These are phyloP conservation scores for Cryptosporidium ubiquitum DNA, from an alignment of 169 alveolate species.

Conservation along the genomic window DNA sequence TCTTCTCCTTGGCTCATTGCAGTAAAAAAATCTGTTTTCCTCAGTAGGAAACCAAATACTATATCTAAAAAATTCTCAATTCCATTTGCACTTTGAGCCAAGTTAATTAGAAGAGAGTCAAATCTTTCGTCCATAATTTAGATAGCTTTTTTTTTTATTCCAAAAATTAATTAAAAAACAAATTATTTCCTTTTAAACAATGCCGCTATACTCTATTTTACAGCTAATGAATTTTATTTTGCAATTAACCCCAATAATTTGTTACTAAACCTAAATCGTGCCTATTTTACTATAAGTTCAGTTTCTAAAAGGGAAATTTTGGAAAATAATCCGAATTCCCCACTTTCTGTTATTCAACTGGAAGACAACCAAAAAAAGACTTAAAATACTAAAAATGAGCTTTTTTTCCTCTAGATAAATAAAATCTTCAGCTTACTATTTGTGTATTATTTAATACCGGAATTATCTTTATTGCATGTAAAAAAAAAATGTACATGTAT, in stretches of 20 bases:
- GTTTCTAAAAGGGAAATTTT: neutral
- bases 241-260: neutral
- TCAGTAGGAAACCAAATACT: conserved; percentile 93
- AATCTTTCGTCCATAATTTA: conserved; percentile 78
- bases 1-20: conserved; percentile 82
- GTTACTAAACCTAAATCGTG: neutral
- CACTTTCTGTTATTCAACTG: too few relatives aligned
- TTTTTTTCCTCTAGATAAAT: neutral
- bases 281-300: neutral
- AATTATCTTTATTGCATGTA: too few relatives aligned
- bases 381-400: neutral
- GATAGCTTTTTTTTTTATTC: neutral
- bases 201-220: neutral
- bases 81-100: conserved; percentile 93
- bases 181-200: neutral
- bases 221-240: too few relatives aligned
- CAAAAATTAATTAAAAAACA: neutral
- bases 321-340: neutral
- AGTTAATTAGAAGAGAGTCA: conserved; percentile 90
- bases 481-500: too few relatives aligned
- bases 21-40: conserved; percentile 95
- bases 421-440: too few relatives aligned
- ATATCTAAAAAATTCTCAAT: conserved; percentile 91
- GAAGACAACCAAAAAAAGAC: neutral
- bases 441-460: too few relatives aligned